phyloP scores from a whole-genome alignment of 2,329 filamentous ascomycete species.

The Trichoderma arundinaceum region DNA sequence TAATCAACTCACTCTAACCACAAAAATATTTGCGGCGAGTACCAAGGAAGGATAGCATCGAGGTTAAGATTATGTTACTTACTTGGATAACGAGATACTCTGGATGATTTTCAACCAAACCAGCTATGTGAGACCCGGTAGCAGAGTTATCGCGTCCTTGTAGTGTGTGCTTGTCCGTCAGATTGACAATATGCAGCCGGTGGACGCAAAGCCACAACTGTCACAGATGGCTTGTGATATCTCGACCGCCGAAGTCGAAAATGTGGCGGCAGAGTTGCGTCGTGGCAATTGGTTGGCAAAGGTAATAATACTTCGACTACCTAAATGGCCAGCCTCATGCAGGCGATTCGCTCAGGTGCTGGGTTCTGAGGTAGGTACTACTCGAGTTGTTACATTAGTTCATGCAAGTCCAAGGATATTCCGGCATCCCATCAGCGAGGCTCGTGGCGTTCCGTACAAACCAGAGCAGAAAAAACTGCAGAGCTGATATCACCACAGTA shows the following conservation, averaged over 20 bases:
- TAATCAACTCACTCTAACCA: neutral
- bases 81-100: neutral
- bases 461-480: neutral
- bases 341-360: constrained; percentile 20
- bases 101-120: neutral
- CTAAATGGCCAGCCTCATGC: constrained; percentile 24
- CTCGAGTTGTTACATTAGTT: constrained; percentile 30
- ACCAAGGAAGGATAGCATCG: neutral
- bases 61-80: neutral
- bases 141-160: neutral
- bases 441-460: constrained; percentile 21
- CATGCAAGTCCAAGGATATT: constrained; percentile 30
- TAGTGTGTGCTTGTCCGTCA: neutral
- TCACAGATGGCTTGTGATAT: constrained; percentile 11
- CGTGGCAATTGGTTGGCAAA: constrained; percentile 14
- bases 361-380: constrained; percentile 21
- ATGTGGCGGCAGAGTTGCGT: constrained; percentile 19
- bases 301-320: constrained; percentile 10
- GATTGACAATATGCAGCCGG: neutral
- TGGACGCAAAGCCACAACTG: constrained; percentile 12
- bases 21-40: no score
- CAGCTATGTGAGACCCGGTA: neutral
- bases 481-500: constrained; percentile 10
- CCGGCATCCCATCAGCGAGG: constrained; percentile 19
- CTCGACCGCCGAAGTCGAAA: constrained; percentile 6